These are phyloP conservation scores for Combretum micranthum DNA, from an alignment of 345 rosid species.

Conservation along the genomic window DNA sequence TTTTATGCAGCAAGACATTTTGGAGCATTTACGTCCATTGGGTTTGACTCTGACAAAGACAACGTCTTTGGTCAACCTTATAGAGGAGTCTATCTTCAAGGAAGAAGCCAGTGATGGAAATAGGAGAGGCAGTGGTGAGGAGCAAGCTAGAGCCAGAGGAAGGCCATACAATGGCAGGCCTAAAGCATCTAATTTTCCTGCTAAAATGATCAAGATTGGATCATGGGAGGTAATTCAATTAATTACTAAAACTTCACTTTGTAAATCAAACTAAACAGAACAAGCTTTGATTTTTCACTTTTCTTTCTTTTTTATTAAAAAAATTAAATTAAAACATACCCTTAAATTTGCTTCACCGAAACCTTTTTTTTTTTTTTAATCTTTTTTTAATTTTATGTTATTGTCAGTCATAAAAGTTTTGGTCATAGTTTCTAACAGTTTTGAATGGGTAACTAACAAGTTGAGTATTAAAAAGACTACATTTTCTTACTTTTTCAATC, in stretches of 20 bases:
- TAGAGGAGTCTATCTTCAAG: background rate
- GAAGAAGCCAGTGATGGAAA: background rate
- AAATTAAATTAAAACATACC: too few species aligned
- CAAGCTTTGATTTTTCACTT: background rate
- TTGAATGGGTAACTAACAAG: too few species aligned
- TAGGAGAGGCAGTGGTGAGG: too few species aligned
- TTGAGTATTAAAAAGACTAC: too few species aligned
- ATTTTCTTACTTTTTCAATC: too few species aligned
- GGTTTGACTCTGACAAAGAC: slow-evolving; percentile 13
- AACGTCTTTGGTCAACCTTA: slow-evolving; percentile 1
- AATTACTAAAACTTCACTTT: background rate
- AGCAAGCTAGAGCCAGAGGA: background rate
- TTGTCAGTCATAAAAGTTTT: too few species aligned
- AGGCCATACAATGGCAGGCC: slow-evolving; percentile 18
- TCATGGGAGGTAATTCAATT: slow-evolving; percentile 33
- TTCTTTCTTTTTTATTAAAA: background rate
- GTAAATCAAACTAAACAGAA: background rate
- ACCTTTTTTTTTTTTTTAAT: too few species aligned
- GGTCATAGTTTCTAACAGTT: too few species aligned
- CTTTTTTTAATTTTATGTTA: too few species aligned
- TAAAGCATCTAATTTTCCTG: slow-evolving; percentile 36
- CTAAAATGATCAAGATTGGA: slow-evolving; percentile 27
- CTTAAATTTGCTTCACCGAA: too few species aligned
- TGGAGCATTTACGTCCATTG: slow-evolving; percentile 13
- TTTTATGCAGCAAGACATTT: too few species aligned